Evolutionary conservation across 495 filamentous ascomycete genomes (phyloP).

Genomic region (Friedmanniomyces simplex): DNA sequence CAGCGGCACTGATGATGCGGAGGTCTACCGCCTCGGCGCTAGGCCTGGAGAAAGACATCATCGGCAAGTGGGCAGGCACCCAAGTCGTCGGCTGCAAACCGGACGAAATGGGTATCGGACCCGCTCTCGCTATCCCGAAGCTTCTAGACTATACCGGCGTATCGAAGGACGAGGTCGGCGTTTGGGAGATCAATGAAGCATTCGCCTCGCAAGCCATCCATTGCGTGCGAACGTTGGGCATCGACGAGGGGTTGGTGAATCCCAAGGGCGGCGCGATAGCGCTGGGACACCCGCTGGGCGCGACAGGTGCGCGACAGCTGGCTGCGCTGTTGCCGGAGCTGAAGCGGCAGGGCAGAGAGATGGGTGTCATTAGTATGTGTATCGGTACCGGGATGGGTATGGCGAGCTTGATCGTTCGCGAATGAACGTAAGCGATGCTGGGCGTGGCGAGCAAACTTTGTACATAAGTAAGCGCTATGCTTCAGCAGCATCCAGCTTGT

Average conservation of each 20-base stretch:
- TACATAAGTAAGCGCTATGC: too few relatives aligned
- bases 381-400: conserved; percentile 40
- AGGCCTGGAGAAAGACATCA: conserved; percentile 55
- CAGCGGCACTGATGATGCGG: conserved; percentile 71
- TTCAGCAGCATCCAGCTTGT: neutral
- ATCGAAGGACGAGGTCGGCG: conserved; percentile 54
- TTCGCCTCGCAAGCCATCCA: conserved; percentile 85
- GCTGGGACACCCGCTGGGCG: conserved; percentile 34
- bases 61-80: conserved; percentile 69
- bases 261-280: conserved; percentile 50
- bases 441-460: neutral
- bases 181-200: conserved; percentile 98
- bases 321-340: conserved; percentile 32
- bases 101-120: conserved; percentile 90
- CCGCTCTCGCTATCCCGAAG: conserved; percentile 75
- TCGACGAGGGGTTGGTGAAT: conserved; percentile 57
- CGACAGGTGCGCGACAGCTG: conserved; percentile 32
- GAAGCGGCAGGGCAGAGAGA: conserved; percentile 28
- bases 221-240: conserved; percentile 61
- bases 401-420: conserved; percentile 37
- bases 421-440: conserved; percentile 16
- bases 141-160: conserved; percentile 58
- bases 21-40: conserved; percentile 69
- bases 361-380: conserved; percentile 36
- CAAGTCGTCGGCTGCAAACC: conserved; percentile 65